Base-by-base conservation (phyloP, 768 basidiomycete species). In the Boletus barrowsii region DNA sequence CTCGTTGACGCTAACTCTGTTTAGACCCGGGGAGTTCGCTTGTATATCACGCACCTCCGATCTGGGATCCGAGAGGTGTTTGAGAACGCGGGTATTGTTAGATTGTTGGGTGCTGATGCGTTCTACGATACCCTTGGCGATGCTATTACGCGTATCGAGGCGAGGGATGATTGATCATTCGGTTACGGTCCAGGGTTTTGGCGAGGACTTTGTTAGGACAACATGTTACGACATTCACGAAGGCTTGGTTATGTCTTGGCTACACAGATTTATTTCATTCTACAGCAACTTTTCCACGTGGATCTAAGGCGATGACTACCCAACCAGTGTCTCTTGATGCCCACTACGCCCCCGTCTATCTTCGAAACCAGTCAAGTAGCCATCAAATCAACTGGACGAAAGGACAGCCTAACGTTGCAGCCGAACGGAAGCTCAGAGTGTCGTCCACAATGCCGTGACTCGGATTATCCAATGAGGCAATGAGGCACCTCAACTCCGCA, bases 21-120 rank as follows among this genome's bases (percentile, higher is more conserved):
- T 6, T 60, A 81, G 79, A 68, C 55, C 39, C 79, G 79, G 35
- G 77, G 68, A 4, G 79, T 80, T 14, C 65, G 54, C 14, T 59
- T 80, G 30, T 80, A 75, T 58, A 72, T 80, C 59, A 75, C 79
- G 17, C 79, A 80, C 44, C 68, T 80, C 36, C 76, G 75, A 35
- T 40, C 62, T 3, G 56, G 56, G 0, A 72, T 78, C 33, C 72
- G 69, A 20, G 54, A 60, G 24, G 60, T 68, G 58, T 80, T 80
- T 53, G 75, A 75, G 52, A 68, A 68, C 11, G 80, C 76, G 11
- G 79, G 80, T 4, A 71, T 80, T 32, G 68, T 75, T 14, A 56
- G 61, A 40, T 59, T 80, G 39, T 65, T 80, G 10, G 80, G 80
- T 24, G 67, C 70, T n/a, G 71, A 73, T 22, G 71, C 72, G 6